A percentile compares a stretch with the other conserved stretches of the same genome.
phyloP scores from a whole-genome alignment of 352 stramenopile species.

The Vaucheria bursata region DNA sequence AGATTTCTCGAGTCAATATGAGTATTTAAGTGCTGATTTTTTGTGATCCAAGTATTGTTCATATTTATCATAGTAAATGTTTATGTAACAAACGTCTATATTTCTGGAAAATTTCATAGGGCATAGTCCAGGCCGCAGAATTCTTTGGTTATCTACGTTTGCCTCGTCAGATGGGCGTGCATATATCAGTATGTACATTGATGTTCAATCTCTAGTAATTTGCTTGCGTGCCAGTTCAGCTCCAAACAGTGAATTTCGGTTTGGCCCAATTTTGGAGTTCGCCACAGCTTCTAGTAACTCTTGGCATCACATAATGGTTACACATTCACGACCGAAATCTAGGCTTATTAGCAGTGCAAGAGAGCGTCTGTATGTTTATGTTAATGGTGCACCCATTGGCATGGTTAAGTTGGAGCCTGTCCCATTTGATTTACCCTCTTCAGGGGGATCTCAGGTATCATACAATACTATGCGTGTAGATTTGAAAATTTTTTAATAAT shows the following conservation, averaged over 20 bases:
- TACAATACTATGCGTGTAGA: no score
- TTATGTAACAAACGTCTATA: no score
- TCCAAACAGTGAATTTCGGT: conserved; percentile 14
- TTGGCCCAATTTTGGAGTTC: conserved; percentile 13
- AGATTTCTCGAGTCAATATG: no score
- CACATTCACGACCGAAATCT: conserved; percentile 29
- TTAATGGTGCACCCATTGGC: conserved; percentile 30
- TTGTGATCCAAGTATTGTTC: no score
- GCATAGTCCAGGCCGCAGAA: neutral
- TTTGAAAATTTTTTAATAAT: no score
- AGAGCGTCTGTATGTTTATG: conserved; percentile 28
- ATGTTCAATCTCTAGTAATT: conserved; percentile 22
- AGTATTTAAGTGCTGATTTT: no score
- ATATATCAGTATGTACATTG: conserved; percentile 32
- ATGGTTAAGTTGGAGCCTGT: conserved; percentile 22
- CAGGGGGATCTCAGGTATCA: no score
- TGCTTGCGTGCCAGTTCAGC: conserved; percentile 18
- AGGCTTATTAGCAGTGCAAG: conserved; percentile 18
- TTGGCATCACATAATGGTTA: conserved; percentile 30
- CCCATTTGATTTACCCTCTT: neutral
- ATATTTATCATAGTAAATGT: no score
- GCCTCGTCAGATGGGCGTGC: conserved; percentile 32
- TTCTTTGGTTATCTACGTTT: conserved; percentile 29
- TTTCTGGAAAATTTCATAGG: no score
- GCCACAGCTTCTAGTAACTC: conserved; percentile 11